Evolutionary conservation across 352 stramenopile species (phyloP).

Genomic region (Pythium insidiosum): DNA sequence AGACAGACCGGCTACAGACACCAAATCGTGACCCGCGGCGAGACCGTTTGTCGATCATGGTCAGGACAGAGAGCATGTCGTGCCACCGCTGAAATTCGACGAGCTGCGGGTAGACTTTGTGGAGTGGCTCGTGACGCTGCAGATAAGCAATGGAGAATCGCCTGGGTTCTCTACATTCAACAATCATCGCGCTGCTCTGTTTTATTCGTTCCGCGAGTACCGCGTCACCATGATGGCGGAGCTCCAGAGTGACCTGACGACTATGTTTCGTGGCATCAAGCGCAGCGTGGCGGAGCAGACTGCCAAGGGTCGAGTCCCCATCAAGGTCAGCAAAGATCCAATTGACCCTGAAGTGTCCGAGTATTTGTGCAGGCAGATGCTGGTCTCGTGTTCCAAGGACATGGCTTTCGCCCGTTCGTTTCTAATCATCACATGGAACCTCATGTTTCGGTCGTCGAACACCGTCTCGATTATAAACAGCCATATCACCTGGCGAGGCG

Average conservation of each 20-base stretch:
- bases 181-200: background rate
- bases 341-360: background rate
- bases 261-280: background rate
- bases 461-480: constrained; percentile 4
- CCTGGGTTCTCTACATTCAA: background rate
- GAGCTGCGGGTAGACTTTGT: too few species aligned
- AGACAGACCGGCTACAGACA: too few species aligned
- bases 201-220: background rate
- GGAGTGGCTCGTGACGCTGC: too few species aligned
- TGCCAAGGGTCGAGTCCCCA: background rate
- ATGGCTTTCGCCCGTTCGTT: background rate
- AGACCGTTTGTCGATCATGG: too few species aligned
- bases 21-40: too few species aligned
- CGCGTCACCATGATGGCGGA: background rate
- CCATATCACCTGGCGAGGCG: constrained; percentile 13
- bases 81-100: too few species aligned
- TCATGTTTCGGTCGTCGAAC: background rate
- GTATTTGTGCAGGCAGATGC: background rate
- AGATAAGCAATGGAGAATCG: too few species aligned
- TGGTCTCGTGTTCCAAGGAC: background rate
- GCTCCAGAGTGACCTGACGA: background rate
- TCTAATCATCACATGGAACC: background rate
- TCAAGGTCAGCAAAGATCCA: background rate
- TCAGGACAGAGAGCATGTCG: too few species aligned
- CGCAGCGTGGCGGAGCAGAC: background rate